These are phyloP conservation scores for Erodium maritimum DNA, from an alignment of 345 rosid genomes.

Conservation along the genomic window DNA sequence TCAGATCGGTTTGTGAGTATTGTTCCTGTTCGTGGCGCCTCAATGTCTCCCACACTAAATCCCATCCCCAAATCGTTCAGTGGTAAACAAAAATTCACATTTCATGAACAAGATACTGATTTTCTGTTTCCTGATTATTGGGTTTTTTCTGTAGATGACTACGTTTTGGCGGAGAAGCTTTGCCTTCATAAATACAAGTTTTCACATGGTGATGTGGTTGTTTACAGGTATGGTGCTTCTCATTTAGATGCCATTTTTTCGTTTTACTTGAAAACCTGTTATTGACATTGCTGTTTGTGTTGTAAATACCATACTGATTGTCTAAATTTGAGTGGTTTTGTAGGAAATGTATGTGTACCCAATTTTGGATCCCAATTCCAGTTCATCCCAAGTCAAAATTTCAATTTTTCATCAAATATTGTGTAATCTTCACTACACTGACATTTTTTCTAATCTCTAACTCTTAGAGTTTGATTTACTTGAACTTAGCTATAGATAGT, in stretches of 20 bases:
- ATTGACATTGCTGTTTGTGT: neutral
- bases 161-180: slow-evolving; percentile 63
- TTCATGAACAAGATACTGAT: neutral
- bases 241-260: neutral
- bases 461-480: too few species aligned
- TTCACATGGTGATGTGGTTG: slow-evolving; percentile 66
- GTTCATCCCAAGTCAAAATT: too few species aligned
- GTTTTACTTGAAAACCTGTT: neutral
- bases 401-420: too few species aligned
- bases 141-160: slow-evolving; percentile 52
- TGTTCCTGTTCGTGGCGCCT: slow-evolving; percentile 48
- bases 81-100: neutral
- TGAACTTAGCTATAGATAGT: too few species aligned
- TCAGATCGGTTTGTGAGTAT: slow-evolving; percentile 55
- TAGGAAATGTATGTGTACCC: too few species aligned
- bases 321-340: too few species aligned
- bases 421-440: too few species aligned
- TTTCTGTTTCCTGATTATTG: neutral
- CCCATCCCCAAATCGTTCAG: slow-evolving; percentile 16
- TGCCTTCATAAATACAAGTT: slow-evolving; percentile 69
- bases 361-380: too few species aligned
- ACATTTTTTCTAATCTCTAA: too few species aligned
- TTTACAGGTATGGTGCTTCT: slow-evolving; percentile 45
- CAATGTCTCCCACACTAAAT: slow-evolving; percentile 80
- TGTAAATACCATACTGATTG: too few species aligned